Percentiles rank a stretch among this genome's conserved stretches.
Conservation (phyloP, 805 yeast species). For the Teunomyces panamensis region DNA sequence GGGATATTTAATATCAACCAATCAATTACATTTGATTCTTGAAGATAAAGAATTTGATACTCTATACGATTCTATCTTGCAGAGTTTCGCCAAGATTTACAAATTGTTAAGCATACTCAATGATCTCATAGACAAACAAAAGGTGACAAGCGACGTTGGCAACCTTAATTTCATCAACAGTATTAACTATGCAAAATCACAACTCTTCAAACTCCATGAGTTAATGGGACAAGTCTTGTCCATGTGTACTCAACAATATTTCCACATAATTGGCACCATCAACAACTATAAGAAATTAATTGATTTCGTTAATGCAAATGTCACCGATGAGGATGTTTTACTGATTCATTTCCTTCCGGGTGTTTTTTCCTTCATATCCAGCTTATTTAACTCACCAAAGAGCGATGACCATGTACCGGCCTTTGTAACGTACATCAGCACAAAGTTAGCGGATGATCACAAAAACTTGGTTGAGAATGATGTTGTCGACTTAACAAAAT, state of each 20-base stretch:
- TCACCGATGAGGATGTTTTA: slow-evolving; percentile 62
- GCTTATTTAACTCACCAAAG: slow-evolving; percentile 39
- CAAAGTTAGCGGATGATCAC: slow-evolving; percentile 24
- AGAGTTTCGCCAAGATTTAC: slow-evolving; percentile 60
- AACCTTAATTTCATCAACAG: slow-evolving; percentile 35
- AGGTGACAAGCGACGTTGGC: slow-evolving; percentile 51
- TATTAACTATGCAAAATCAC: slow-evolving; percentile 58
- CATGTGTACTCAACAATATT: slow-evolving; percentile 44
- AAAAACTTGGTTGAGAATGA: slow-evolving; percentile 17
- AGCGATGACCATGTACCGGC: slow-evolving; percentile 29
- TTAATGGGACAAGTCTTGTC: slow-evolving; percentile 61
- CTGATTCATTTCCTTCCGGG: slow-evolving; percentile 64
- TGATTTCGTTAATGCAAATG: slow-evolving; percentile 39
- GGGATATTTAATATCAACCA: slow-evolving; percentile 25
- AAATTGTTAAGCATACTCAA: slow-evolving; percentile 52
- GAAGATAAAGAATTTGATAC: slow-evolving; percentile 5
- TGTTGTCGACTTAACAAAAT: slow-evolving; percentile 30
- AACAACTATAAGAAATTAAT: slow-evolving; percentile 40
- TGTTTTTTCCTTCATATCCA: slow-evolving; percentile 44
- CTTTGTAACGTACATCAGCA: slow-evolving; percentile 41
- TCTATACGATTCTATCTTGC: slow-evolving; percentile 44
- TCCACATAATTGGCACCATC: slow-evolving; percentile 24
- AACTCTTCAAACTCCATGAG: slow-evolving; percentile 67
- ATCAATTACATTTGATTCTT: slow-evolving; percentile 22
- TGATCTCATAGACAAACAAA: slow-evolving; percentile 44